These are phyloP conservation scores for Lathyrus aphaca DNA, from an alignment of 306 rosid genomes.

Conservation along the genomic window DNA sequence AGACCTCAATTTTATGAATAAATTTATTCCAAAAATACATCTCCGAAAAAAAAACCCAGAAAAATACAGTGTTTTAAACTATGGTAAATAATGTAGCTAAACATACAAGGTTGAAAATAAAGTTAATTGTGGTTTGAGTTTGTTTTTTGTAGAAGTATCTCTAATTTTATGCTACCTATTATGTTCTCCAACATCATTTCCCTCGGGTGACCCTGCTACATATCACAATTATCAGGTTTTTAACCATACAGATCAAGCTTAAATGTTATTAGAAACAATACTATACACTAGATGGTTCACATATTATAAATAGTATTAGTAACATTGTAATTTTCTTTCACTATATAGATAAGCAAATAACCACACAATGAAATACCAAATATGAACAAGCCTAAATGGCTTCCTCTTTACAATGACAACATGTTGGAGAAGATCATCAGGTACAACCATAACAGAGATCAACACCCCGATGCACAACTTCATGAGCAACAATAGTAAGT, in stretches of 20 bases:
- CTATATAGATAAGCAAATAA: constrained; percentile 22
- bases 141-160: too few relatives aligned
- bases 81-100: too few relatives aligned
- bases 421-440: constrained; percentile 25
- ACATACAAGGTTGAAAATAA: too few relatives aligned
- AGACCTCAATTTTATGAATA: too few relatives aligned
- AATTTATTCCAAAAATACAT: too few relatives aligned
- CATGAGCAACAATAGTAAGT: not conserved
- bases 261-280: constrained; percentile 4
- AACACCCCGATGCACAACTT: too few relatives aligned
- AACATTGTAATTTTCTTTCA: constrained; percentile 25
- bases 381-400: constrained; percentile 32
- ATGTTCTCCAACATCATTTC: too few relatives aligned
- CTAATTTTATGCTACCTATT: too few relatives aligned
- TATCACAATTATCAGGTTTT: constrained; percentile 11
- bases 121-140: too few relatives aligned
- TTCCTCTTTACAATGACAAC: constrained; percentile 24
- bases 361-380: constrained; percentile 22
- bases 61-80: too few relatives aligned
- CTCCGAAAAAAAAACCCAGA: too few relatives aligned
- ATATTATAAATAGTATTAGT: constrained; percentile 19
- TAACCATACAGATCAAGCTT: constrained; percentile 15
- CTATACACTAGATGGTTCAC: constrained; percentile 25
- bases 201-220: not conserved
- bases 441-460: too few relatives aligned